Evolutionary conservation across 2,329 filamentous ascomycete genomes (phyloP), one percentile per base, ranked within the genome.

Genomic region (Domatiomyces globalis): DNA sequence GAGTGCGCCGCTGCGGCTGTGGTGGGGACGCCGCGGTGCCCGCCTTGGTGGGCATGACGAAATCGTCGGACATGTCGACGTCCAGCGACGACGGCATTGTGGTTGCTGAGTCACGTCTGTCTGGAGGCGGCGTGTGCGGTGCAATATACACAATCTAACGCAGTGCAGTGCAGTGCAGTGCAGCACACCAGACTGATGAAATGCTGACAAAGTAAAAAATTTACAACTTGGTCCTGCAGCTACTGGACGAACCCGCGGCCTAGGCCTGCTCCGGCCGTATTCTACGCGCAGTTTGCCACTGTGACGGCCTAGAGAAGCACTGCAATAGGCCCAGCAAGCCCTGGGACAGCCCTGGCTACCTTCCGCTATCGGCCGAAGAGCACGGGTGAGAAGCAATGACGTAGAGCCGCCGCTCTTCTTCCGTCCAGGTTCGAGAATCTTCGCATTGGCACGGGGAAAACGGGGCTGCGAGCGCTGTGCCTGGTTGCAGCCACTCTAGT

Each of bases 11-110:
- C 50, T 65, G 53, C 15, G 51, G 43, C 39, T 54, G 54, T 50
- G 49, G 54, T 33, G 19, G 49, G 22, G 8, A 43, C 55, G 33
- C 58, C 59, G 49, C 61, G 55, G 50, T 63, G 57, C 53, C 44
- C 36, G 62, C 57, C 55, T 58, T 57, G 43, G 61, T 58, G 17
- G 66, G 56, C 25, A 67, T 49, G 48, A 58, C 66, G 66, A 79
- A 73, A 65, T 81, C 78, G 61, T 73, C 70, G 56, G 73, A 73
- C 43, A 71, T 70, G 63, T 80, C 78, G 66, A 80, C 71, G 61
- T 73, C 73, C 56, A 78, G 36, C 65, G 58, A 75, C 64, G 47
- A 73, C 71, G 61, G 76, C 62, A 63, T 64, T 17, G 6, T 54
- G 50, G 27, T 19, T 45, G 39, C 15, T 36, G 7, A 15, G 39